These are phyloP conservation scores for Tetrahymena malaccensis DNA, from an alignment of 73 alveolate species.

Conservation along the genomic window DNA sequence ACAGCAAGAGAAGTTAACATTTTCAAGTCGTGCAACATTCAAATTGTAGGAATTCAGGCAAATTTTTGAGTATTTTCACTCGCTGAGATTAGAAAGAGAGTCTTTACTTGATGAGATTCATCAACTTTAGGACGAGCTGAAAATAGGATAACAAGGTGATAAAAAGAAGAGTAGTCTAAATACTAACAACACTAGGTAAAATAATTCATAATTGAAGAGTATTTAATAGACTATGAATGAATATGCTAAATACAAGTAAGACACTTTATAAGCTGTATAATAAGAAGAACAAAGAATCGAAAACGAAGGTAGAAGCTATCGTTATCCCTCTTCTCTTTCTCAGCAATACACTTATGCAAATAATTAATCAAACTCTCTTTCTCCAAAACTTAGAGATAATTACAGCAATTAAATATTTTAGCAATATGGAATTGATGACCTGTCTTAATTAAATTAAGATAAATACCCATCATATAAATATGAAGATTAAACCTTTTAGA, in stretches of 20 bases:
- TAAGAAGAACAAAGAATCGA: not conserved
- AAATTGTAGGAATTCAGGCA: not conserved
- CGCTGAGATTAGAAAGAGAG: not conserved
- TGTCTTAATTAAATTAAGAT: not conserved
- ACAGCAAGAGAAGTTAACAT: not conserved
- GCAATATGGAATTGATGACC: not conserved
- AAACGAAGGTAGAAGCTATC: not conserved
- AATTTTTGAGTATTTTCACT: not conserved
- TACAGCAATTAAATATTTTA: not conserved
- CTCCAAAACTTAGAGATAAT: not conserved
- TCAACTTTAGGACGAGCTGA: not conserved
- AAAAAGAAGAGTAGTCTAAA: not conserved
- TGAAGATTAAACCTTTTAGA: not conserved
- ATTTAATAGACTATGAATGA: not conserved
- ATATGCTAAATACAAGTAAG: not conserved
- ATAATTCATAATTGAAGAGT: not conserved
- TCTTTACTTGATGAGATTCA: not conserved
- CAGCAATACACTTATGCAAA: not conserved
- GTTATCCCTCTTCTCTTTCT: not conserved
- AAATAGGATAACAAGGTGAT: not conserved
- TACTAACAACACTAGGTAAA: not conserved
- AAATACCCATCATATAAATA: not conserved
- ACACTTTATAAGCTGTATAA: not conserved
- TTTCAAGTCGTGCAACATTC: not conserved
- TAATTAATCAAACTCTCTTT: not conserved